Evolutionary conservation across 352 stramenopile species (phyloP).

Genomic region (Thalassiosira ordinaria): DNA sequence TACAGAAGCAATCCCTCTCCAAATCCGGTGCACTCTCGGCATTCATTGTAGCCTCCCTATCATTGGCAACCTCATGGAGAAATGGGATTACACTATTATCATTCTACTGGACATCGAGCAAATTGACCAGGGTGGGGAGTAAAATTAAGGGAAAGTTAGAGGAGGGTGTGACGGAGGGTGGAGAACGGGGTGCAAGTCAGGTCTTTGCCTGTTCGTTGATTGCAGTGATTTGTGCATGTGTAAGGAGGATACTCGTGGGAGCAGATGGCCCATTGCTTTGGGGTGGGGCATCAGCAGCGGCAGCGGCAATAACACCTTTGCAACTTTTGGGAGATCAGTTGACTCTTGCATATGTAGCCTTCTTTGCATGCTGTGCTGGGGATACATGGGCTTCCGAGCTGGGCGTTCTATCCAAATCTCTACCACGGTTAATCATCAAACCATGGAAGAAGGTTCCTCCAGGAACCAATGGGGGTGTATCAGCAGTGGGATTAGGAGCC

Average conservation of each 20-base stretch:
- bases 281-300: background rate
- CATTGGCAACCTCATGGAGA: conserved; percentile 28
- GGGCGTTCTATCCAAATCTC: conserved; percentile 87
- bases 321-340: conserved; percentile 37
- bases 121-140: conserved; percentile 26
- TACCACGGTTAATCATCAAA: conserved; percentile 88
- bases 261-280: conserved; percentile 14
- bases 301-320: conserved; percentile 1
- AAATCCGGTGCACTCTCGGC: conserved; percentile 32
- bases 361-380: conserved; percentile 89
- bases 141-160: conserved; percentile 32
- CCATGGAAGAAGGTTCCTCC: conserved; percentile 83
- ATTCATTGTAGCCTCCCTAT: conserved; percentile 39
- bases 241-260: conserved; percentile 23
- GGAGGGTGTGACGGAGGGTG: conserved; percentile 29
- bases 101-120: conserved; percentile 50
- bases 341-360: conserved; percentile 86
- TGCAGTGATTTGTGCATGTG: conserved; percentile 39
- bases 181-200: conserved; percentile 31
- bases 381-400: conserved; percentile 94
- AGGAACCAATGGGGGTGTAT: conserved; percentile 92
- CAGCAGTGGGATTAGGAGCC: conserved; percentile 81
- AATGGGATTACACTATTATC: conserved; percentile 38
- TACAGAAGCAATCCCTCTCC: conserved; percentile 34
- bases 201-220: conserved; percentile 49